Evolutionary conservation across 2,329 filamentous ascomycete genomes (phyloP), one percentile per base, ranked within the genome.

Genomic region (Fusarium penzigii): DNA sequence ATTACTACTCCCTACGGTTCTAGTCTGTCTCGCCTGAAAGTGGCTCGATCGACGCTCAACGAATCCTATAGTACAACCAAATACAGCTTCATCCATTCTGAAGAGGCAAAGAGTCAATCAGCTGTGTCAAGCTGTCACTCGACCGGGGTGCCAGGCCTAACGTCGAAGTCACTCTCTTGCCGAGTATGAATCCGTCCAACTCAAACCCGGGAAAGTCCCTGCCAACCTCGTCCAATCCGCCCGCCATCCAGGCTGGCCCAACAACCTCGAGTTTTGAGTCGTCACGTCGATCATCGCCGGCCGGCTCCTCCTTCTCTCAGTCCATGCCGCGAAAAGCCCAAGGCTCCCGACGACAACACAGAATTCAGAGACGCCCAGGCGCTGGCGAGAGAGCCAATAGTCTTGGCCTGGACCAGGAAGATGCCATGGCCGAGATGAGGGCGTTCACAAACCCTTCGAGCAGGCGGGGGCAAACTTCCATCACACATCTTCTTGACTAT

Each of bases 401-500:
- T 14, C 32, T 62, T 20, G 61, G 64, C 9, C 57, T 88, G 62
- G 82, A 88, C 69, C 86, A 92, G 76, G 92, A 96, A 76, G 92
- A 96, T 82, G 85, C 84, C 65, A 87, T 95, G 83, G 91, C 86
- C 59, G 92, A 97, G 77, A 79, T 92, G 56, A 75, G 80, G 58
- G 81, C 80, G 17, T 71, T 84, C 52, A 76, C 80, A 52, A 84
- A 83, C 59, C 71, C 80, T 12, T 79, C 77, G n/a, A 82, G 80
- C 66, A 87, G 94, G 53, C 90, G 94, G 65, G 94, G 94, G 48
- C 93, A 97, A 73, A 97, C 92, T 48, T 96, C 90, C 66, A 99
- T 99, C 69, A 97, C 94, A 39, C 94, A 99, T 72, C 77, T 99
- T 51, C 89, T 99, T 80, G 93, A 93, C 76, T 96, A 97, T 72